Evolutionary conservation across 768 basidiomycete genomes (phyloP), one percentile per base, ranked within the genome.

Genomic region (Rhodosporidiobolus sp.): DNA sequence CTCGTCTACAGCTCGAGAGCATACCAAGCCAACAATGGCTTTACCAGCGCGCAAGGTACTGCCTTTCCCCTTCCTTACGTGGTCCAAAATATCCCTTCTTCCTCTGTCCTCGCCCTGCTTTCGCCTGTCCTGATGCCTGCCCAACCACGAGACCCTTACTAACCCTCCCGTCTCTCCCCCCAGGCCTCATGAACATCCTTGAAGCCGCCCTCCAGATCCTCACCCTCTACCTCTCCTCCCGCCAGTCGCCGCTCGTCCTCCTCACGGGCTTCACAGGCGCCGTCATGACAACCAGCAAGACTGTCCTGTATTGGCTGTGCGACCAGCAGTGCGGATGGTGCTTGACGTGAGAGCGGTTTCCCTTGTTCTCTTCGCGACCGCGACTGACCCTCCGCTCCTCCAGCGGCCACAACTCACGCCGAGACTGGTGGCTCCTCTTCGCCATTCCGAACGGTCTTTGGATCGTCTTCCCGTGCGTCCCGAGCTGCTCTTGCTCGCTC

Each of bases 131-230:
- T 22, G 11, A 16, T 16, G 28, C 12, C 70, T 24, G 2, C 35
- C 50, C n/a, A 35, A 45, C 17, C 30, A 11, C 26, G 30, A n/a
- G n/a, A n/a, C n/a, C n/a, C 34, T 19, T 0, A 6, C 56, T 6
- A 22, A 34, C 2, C 20, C 20, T 1, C 6, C 54, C n/a, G n/a
- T n/a, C n/a, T n/a, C n/a, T n/a, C 16, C 22, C 26, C 26, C 20
- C 59, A 81, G 80, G 80, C 6, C 54, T 79, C 20, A 67, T 81
- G 70, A 82, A 81, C 72, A 53, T 82, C 43, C 68, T 79, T 61
- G 81, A 82, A 65, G 75, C 73, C 1, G 65, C 74, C 16, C 71
- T 82, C 62, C 79, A 80, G 48, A 10, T 71, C 9, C 3, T n/a
- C 32, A 62, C 55, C 58, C 63, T 75, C 46, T 8, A 12, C 49